Base-by-base conservation (phyloP, 768 basidiomycete species). In the Chiua virens region DNA sequence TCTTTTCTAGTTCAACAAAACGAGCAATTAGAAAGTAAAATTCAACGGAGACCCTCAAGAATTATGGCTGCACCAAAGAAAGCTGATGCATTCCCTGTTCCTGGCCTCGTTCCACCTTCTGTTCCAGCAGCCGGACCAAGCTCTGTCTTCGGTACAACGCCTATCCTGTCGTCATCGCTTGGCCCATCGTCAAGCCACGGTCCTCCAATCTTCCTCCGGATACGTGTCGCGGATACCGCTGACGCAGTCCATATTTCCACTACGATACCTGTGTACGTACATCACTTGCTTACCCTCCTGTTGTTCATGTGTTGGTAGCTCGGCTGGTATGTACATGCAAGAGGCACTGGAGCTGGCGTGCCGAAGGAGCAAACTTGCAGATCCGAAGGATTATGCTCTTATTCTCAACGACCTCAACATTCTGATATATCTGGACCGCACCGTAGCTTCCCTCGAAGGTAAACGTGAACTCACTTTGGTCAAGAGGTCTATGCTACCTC, bases 251-350 rank as follows among this genome's bases (percentile, higher is more conserved):
- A 93, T 52, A 83, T 92, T 42, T 91, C 83, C 0, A 95, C 92
- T 0, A 95, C 93, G 0, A 91, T 97, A 59, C 87, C 86, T 34
- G 93, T 92, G 91, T 96, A 78, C 48, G 90, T 75, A 5, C 25
- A 22, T 22, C 20, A 7, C n/a, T 28, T 6, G 1, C 10, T 22
- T 9, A 27, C 23, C 36, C 28, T 3, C 36, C 38, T 32, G 27
- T 18, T 40, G 4, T 43, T 54, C 42, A 43, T 22, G 5, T 28
- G 8, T 27, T 18, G 0, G 10, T 34, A 91, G 87, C 6, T 85
- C 92, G 9, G 85, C 90, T 14, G 92, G 90, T 9, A 97, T 93
- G 87, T 98, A 98, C 67, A 88, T 98, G 82, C 93, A 95, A 60
- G 96, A 98, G 68, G 91, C 92, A 1, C 79, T 97, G 21, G 96